phyloP scores from a whole-genome alignment of 2,329 filamentous ascomycete species.

The Cercospora citrullina region DNA sequence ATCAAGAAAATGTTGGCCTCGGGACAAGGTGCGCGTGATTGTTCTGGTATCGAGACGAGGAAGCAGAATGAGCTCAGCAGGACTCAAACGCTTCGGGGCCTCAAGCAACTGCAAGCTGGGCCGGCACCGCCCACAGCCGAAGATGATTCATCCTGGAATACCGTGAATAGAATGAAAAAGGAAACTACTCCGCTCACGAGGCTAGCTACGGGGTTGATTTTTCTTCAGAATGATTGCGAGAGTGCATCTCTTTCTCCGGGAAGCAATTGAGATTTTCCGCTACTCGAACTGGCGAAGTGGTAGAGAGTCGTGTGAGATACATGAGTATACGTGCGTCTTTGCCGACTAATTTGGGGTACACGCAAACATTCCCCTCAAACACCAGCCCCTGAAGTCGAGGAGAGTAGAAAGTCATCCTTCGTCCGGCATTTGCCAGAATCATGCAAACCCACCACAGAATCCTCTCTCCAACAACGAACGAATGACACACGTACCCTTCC shows the following conservation, averaged over 20 bases:
- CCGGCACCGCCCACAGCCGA: neutral
- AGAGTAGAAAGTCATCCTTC: neutral
- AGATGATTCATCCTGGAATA: neutral
- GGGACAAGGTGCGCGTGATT: neutral
- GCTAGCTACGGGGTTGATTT: too few relatives aligned
- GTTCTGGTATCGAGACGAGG: neutral
- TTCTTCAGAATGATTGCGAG: too few relatives aligned
- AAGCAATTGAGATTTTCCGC: too few relatives aligned
- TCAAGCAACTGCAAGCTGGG: neutral
- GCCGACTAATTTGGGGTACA: too few relatives aligned
- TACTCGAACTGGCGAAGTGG: too few relatives aligned
- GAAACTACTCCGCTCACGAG: too few relatives aligned
- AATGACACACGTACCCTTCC: too few relatives aligned
- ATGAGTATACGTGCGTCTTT: too few relatives aligned
- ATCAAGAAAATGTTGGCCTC: neutral
- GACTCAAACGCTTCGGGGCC: neutral
- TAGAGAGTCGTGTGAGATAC: too few relatives aligned
- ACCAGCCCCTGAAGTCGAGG: neutral
- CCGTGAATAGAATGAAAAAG: neutral
- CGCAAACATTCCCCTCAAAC: too few relatives aligned
- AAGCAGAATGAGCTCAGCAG: neutral
- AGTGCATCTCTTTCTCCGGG: too few relatives aligned
- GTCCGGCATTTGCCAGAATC: neutral
- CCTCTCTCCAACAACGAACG: too few relatives aligned
- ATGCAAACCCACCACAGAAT: neutral